Percentiles rank a stretch among this genome's conserved stretches.
Conservation (phyloP, 371 early-diverging fungal genomes). For the Mucor mucedo region DNA sequence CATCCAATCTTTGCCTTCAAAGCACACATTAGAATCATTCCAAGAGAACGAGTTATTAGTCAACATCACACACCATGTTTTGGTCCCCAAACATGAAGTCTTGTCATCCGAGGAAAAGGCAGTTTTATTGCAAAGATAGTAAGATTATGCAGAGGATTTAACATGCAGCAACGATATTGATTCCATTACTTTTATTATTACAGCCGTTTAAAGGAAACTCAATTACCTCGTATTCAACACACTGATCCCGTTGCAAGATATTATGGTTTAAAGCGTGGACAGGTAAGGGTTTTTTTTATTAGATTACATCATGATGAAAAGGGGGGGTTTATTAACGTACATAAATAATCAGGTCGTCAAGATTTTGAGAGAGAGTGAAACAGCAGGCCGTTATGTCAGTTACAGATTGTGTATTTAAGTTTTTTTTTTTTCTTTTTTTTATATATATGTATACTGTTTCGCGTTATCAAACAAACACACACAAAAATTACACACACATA, state of each 20-base stretch:
- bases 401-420: constrained; percentile 87
- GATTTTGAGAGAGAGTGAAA: constrained; percentile 96
- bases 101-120: constrained; percentile 91
- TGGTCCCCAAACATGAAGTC: constrained; percentile 97
- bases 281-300: constrained; percentile 52
- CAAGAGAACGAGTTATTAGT: constrained; percentile 95
- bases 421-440: background rate
- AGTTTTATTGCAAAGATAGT: constrained; percentile 91
- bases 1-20: constrained; percentile 68
- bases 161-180: background rate
- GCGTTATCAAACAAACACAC: no score
- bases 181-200: background rate
- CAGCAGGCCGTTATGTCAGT: constrained; percentile 96
- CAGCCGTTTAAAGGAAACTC: constrained; percentile 93
- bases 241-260: constrained; percentile 97
- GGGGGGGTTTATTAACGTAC: background rate
- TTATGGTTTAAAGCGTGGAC: constrained; percentile 95
- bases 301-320: background rate
- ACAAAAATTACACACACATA: background rate
- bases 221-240: constrained; percentile 94
- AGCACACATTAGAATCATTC: constrained; percentile 93
- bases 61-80: constrained; percentile 97
- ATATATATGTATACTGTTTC: background rate
- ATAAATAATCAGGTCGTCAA: constrained; percentile 75
- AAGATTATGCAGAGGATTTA: constrained; percentile 37